phyloP scores from a whole-genome alignment of 495 filamentous ascomycete species.

The Aspergillus wentii region DNA sequence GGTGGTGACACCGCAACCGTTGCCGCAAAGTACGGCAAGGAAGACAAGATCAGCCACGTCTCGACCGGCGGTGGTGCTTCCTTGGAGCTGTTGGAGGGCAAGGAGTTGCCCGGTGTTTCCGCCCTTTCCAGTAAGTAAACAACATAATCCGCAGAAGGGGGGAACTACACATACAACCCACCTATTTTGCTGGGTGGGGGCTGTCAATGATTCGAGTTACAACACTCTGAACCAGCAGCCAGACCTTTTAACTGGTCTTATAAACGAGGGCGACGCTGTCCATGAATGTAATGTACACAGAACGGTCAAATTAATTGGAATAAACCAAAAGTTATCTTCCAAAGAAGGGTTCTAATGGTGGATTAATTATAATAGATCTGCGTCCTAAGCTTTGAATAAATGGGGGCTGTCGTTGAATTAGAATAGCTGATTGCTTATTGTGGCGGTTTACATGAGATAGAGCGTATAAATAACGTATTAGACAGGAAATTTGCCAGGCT shows the following conservation, averaged over 20 bases:
- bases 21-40: slow-evolving; percentile 91
- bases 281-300: slow-evolving; percentile 26
- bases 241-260: no score
- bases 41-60: slow-evolving; percentile 96
- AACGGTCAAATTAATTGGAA: slow-evolving; percentile 49
- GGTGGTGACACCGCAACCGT: slow-evolving; percentile 98
- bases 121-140: slow-evolving; percentile 87
- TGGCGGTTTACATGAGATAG: no score
- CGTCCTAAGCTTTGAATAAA: slow-evolving; percentile 25
- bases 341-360: slow-evolving; percentile 12
- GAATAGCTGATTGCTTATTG: no score
- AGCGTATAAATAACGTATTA: no score
- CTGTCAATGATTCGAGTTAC: no score
- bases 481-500: no score
- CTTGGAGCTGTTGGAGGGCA: slow-evolving; percentile 94
- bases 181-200: no score
- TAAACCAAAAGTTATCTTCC: slow-evolving; percentile 9
- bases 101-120: slow-evolving; percentile 89
- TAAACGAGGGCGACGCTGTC: no score
- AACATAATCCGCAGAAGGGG: no score
- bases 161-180: no score
- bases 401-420: no score
- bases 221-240: no score
- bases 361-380: slow-evolving; percentile 17
- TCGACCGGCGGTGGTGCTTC: slow-evolving; percentile 95